Evolutionary conservation across 1,284 basidiomycete species (phyloP).

Genomic region (Gymnopus androsaceus): DNA sequence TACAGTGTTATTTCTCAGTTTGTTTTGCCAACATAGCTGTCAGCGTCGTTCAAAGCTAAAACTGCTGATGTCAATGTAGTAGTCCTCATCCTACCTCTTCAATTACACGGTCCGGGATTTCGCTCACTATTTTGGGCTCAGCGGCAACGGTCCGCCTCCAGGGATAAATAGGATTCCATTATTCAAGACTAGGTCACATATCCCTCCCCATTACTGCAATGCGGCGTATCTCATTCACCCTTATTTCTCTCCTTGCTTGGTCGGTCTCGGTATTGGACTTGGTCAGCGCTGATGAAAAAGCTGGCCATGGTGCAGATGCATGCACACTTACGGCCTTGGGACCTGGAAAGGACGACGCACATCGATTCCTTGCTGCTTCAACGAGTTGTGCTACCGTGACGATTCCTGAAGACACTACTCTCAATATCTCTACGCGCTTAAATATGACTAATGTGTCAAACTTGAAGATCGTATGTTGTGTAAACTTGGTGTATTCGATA

Average conservation of each 20-base stretch:
- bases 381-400: slow-evolving; percentile 41
- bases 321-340: too few relatives aligned
- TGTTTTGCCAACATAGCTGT: too few relatives aligned
- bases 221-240: neutral
- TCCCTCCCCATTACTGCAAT: neutral
- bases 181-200: neutral
- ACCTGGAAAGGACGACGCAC: slow-evolving; percentile 25
- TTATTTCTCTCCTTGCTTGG: neutral
- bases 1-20: too few relatives aligned
- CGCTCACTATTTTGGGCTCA: neutral
- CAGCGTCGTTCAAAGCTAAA: too few relatives aligned
- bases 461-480: slow-evolving; percentile 49
- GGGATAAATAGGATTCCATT: neutral
- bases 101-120: too few relatives aligned
- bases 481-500: neutral
- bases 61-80: too few relatives aligned
- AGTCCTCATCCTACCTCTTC: too few relatives aligned
- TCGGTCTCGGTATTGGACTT: neutral
- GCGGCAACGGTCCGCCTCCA: neutral
- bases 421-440: slow-evolving; percentile 52
- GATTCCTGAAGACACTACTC: slow-evolving; percentile 48
- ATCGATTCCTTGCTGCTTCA: slow-evolving; percentile 48
- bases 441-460: slow-evolving; percentile 55
- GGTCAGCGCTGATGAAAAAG: too few relatives aligned
- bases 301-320: too few relatives aligned